A percentile compares a stretch with the other conserved stretches of the same genome.
phyloP scores from a whole-genome alignment of 2,329 filamentous ascomycete genomes.

The Aspergillus sp. region DNA sequence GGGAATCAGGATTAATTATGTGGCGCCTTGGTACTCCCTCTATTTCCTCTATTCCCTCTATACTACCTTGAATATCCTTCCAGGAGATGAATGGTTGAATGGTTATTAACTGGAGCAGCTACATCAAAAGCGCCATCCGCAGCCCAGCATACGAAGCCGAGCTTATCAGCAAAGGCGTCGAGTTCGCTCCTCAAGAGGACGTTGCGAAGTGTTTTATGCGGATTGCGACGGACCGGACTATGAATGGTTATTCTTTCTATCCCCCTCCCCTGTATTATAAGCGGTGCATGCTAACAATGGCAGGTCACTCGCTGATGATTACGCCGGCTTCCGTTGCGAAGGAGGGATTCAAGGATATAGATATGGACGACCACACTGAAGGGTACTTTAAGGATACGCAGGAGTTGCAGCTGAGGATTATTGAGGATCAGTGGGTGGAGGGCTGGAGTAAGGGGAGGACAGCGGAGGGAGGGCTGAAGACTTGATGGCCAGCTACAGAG shows the following conservation, averaged over 20 bases:
- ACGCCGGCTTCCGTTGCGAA: slow-evolving; percentile 38
- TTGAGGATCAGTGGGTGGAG: slow-evolving; percentile 44
- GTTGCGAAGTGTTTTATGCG: slow-evolving; percentile 20
- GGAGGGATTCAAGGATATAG: slow-evolving; percentile 43
- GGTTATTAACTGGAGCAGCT: neutral
- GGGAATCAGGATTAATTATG: slow-evolving; percentile 49
- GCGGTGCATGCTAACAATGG: too few relatives aligned
- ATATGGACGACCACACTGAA: slow-evolving; percentile 40
- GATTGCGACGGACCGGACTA: slow-evolving; percentile 34
- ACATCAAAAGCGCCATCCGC: slow-evolving; percentile 17
- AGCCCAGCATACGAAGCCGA: slow-evolving; percentile 13
- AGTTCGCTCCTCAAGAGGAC: slow-evolving; percentile 13
- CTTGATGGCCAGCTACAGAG: too few relatives aligned
- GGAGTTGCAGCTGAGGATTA: slow-evolving; percentile 42
- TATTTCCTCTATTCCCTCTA: neutral
- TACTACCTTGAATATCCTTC: fast-evolving
- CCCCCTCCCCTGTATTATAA: too few relatives aligned
- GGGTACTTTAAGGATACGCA: slow-evolving; percentile 44
- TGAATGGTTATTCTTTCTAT: slow-evolving; percentile 23
- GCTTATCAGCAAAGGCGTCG: slow-evolving; percentile 9
- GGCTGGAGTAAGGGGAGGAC: slow-evolving; percentile 19
- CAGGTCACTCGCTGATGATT: slow-evolving; percentile 44
- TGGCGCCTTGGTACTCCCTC: slow-evolving; percentile 45
- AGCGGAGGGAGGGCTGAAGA: slow-evolving; percentile 6
- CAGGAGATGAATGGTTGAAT: neutral